A percentile compares a stretch with the other conserved stretches of the same genome.
phyloP scores from a whole-genome alignment of 129 eudicot genomes.

The Arctium lappa region DNA sequence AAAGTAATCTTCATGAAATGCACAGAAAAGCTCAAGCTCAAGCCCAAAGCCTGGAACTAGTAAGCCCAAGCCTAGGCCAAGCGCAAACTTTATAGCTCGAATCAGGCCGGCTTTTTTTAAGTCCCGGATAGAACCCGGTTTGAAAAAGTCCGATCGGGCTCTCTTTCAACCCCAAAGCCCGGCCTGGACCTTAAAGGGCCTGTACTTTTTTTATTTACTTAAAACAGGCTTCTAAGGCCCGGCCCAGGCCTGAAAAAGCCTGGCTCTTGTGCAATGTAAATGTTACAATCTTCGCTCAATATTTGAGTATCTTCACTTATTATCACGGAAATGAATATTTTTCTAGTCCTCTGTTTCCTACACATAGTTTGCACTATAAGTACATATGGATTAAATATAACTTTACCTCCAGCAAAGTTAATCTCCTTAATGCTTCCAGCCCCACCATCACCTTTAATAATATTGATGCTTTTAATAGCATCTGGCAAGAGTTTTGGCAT shows the following conservation, averaged over 20 bases:
- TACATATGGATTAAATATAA: neutral
- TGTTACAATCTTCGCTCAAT: neutral
- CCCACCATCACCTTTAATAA: slow-evolving; percentile 44
- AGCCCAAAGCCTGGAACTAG: too few species aligned
- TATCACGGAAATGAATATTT: neutral
- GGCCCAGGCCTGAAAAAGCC: too few species aligned
- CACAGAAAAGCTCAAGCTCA: too few species aligned
- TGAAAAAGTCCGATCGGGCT: too few species aligned
- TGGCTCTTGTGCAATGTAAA: neutral
- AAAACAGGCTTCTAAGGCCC: too few species aligned
- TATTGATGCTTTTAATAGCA: slow-evolving; percentile 32
- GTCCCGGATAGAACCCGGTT: too few species aligned
- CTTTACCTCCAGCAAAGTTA: slow-evolving; percentile 30
- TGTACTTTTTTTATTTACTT: too few species aligned
- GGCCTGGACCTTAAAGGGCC: too few species aligned
- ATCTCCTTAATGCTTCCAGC: slow-evolving; percentile 48
- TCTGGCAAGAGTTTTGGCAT: slow-evolving; percentile 55
- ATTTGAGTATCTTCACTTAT: neutral
- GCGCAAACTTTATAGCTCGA: too few species aligned
- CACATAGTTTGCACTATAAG: neutral
- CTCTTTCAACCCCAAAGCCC: too few species aligned
- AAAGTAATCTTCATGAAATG: neutral
- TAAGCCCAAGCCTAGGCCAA: too few species aligned
- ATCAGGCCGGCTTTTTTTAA: too few species aligned
- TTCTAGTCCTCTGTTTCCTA: neutral